These are phyloP conservation scores for Lasiosphaeria hispida DNA, from an alignment of 495 filamentous ascomycete species.

Conservation along the genomic window DNA sequence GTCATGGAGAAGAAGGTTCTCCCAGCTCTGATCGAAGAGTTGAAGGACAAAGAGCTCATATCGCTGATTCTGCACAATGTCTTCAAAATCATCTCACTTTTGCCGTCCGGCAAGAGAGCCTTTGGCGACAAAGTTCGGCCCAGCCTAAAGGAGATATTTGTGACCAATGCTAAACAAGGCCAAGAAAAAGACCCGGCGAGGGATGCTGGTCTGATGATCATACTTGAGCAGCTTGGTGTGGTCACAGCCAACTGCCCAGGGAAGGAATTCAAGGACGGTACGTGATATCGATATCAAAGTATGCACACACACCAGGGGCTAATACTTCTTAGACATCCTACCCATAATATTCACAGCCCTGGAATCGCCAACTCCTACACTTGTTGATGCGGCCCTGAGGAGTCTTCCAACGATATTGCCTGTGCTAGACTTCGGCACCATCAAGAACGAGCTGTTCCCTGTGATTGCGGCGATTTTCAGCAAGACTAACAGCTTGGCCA, in stretches of 20 bases:
- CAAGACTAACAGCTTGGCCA: conserved; percentile 85
- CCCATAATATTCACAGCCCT: conserved; percentile 78
- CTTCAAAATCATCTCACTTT: conserved; percentile 75
- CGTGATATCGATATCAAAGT: conserved; percentile 23
- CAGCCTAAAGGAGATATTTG: conserved; percentile 78
- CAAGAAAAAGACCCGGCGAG: conserved; percentile 75
- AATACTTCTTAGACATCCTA: conserved; percentile 62
- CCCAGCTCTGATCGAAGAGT: conserved; percentile 82
- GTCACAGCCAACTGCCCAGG: conserved; percentile 79
- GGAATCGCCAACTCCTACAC: conserved; percentile 81
- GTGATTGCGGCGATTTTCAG: conserved; percentile 85
- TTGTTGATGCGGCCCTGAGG: conserved; percentile 80
- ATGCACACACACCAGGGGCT: conserved; percentile 9
- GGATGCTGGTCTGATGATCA: conserved; percentile 86
- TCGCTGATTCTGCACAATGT: conserved; percentile 83
- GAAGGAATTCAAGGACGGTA: conserved; percentile 91
- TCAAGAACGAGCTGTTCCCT: conserved; percentile 94
- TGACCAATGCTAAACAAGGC: conserved; percentile 49
- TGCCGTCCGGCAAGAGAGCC: conserved; percentile 71
- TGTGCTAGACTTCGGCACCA: conserved; percentile 88
- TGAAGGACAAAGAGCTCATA: conserved; percentile 83
- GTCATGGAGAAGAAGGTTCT: conserved; percentile 94
- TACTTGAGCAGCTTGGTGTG: conserved; percentile 75
- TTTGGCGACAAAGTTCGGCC: conserved; percentile 84
- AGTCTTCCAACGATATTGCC: conserved; percentile 71